Evolutionary conservation across 2,329 filamentous ascomycete genomes (phyloP), one percentile per base, ranked within the genome.

Genomic region (Aspergillus sp.): DNA sequence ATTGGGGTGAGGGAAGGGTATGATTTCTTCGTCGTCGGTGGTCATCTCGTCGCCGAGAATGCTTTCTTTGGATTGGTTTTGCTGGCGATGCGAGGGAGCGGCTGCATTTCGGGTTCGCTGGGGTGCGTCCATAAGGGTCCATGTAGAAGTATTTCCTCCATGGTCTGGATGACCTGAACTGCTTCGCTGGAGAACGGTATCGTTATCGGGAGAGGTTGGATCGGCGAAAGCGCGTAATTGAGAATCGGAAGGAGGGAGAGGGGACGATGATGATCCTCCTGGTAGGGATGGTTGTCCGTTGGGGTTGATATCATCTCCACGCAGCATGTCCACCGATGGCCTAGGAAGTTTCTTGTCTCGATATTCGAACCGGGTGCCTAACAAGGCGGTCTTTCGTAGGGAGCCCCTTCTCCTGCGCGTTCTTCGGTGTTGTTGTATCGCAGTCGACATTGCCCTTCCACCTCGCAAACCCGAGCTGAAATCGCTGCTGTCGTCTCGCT

Each of bases 321-420:
- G 64, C 47, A 58, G 54, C 9, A 63, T 28, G 30, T 69, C 68
- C 2, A 57, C 38, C 13, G 59, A 25, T 9, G 61, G 60, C 32
- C 65, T 59, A 5, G 47, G 50, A 15, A 61, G 52, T 51, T 69
- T 72, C 64, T 73, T 75, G 54, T 76, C 74, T 43, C 71, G 73
- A 36, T 69, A 68, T 57, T 77, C 72, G 38, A 77, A 63, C 19
- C 75, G 65, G 61, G 72, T 89, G 15, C 91, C 91, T 17, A 97
- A 82, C 52, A 97, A 81, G 25, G 92, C 92, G 10, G 91, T 91
- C 77, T 97, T 97, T 61, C 93, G 86, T 73, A 97, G 81, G 10
- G 93, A 97, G 4, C 92, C 92, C 72, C 90, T 91, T 61, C 93
- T 86, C 69, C 88, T 88, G 58, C 92, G 82, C 50, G 86, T 86